phyloP scores from a whole-genome alignment of 73 alveolate species.

The Uronychia setigera region DNA sequence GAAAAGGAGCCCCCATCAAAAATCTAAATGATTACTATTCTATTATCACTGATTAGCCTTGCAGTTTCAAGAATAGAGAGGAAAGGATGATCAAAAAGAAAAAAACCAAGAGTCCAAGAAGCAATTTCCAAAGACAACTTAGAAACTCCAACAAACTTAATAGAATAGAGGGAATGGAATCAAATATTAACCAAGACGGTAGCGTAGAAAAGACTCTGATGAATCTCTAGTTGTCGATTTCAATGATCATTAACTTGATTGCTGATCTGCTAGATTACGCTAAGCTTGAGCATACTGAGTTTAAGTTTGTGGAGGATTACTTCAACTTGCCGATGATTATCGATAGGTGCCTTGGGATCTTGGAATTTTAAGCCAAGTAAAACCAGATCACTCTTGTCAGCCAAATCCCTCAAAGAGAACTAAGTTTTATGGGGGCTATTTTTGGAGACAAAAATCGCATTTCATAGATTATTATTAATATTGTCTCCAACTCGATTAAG shows the following conservation, averaged over 20 bases:
- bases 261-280: conserved; percentile 52
- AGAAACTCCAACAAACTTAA: too few relatives aligned
- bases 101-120: too few relatives aligned
- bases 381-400: conserved; percentile 22
- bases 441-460: conserved; percentile 23
- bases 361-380: conserved; percentile 32
- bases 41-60: too few relatives aligned
- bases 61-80: too few relatives aligned
- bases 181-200: too few relatives aligned
- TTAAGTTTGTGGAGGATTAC: conserved; percentile 11
- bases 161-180: too few relatives aligned
- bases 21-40: too few relatives aligned
- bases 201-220: conserved; percentile 12
- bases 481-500: conserved; percentile 29
- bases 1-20: too few relatives aligned
- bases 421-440: background rate
- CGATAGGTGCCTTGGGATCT: conserved; percentile 21
- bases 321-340: conserved; percentile 28
- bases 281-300: conserved; percentile 23
- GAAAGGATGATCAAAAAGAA: conserved; percentile 14
- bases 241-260: conserved; percentile 40
- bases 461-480: conserved; percentile 16
- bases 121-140: too few relatives aligned
- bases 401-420: background rate
- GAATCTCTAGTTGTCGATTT: conserved; percentile 10